Conservation (phyloP, 176 grass and related monocot species). For the Musa acuminata region DNA sequence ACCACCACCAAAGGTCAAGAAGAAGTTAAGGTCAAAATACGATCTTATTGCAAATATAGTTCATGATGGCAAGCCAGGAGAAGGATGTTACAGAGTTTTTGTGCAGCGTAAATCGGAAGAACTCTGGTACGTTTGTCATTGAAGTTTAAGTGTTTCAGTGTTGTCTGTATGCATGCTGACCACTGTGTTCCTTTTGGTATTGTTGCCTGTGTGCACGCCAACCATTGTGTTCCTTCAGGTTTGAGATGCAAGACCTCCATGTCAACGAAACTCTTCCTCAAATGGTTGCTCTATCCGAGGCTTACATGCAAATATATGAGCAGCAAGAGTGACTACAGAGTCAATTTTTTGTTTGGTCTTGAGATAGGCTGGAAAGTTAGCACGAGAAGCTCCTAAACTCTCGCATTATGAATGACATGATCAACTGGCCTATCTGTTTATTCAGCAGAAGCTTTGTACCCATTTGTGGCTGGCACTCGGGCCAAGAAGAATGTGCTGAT, state of each 20-base stretch:
- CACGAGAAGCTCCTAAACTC: background rate
- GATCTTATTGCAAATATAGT: slow-evolving; percentile 95
- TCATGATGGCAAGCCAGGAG: slow-evolving; percentile 88
- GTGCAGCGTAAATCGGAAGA: slow-evolving; percentile 91
- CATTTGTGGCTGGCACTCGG: background rate
- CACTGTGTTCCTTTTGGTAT: slow-evolving; percentile 3
- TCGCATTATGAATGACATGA: too few relatives aligned
- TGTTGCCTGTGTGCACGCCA: background rate
- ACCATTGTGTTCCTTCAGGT: slow-evolving; percentile 40
- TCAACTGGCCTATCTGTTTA: background rate
- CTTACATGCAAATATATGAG: slow-evolving; percentile 99
- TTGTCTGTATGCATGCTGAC: slow-evolving; percentile 8
- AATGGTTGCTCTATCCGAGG: slow-evolving; percentile 88
- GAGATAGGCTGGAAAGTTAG: background rate
- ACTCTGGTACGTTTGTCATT: slow-evolving; percentile 43
- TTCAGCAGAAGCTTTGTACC: background rate
- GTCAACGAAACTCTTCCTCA: slow-evolving; percentile 95
- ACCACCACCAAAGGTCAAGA: slow-evolving; percentile 50
- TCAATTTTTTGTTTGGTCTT: background rate
- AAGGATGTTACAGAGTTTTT: slow-evolving; percentile 88
- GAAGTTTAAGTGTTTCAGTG: background rate
- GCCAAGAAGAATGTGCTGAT: background rate
- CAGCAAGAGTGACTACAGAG: slow-evolving; percentile 45
- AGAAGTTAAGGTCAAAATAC: slow-evolving; percentile 80
- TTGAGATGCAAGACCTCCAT: slow-evolving; percentile 98